These are phyloP conservation scores for Ogataea minuta DNA, from an alignment of 805 yeast species.

Conservation along the genomic window DNA sequence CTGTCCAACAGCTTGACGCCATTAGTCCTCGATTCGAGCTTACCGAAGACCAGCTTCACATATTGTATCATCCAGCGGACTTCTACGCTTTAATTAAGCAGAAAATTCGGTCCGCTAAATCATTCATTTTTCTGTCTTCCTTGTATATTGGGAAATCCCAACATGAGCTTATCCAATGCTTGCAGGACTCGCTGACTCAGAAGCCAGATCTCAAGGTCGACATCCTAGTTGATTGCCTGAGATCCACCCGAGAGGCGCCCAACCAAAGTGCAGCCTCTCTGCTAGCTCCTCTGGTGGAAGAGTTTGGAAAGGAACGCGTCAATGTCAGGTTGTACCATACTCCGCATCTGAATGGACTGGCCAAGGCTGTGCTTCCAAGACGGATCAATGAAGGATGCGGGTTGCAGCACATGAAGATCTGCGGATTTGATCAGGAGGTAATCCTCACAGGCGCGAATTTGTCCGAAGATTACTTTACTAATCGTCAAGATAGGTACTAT, in stretches of 20 bases:
- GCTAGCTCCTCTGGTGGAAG: constrained; percentile 61
- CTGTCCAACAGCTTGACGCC: constrained; percentile 51
- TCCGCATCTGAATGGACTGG: constrained; percentile 73
- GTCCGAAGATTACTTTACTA: constrained; percentile 87
- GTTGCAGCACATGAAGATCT: constrained; percentile 94
- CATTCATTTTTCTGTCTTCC: constrained; percentile 76
- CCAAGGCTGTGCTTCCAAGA: constrained; percentile 65
- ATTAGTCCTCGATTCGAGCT: constrained; percentile 69
- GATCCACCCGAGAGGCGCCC: constrained; percentile 95
- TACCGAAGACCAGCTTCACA: constrained; percentile 52
- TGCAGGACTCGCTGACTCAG: constrained; percentile 55
- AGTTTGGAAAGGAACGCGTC: constrained; percentile 64
- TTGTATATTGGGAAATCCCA: constrained; percentile 84
- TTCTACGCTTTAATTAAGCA: constrained; percentile 65
- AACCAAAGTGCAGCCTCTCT: constrained; percentile 71
- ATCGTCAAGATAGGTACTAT: constrained; percentile 92
- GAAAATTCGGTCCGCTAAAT: constrained; percentile 61
- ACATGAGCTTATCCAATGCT: constrained; percentile 63
- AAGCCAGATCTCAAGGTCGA: constrained; percentile 66
- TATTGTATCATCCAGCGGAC: constrained; percentile 63
- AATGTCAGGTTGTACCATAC: constrained; percentile 86
- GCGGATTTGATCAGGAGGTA: constrained; percentile 91
- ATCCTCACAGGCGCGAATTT: constrained; percentile 89
- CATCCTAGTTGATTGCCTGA: constrained; percentile 78
- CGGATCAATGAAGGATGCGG: constrained; percentile 91